Conservation (phyloP, 257 asterid species). For the Nemophila menziesii region DNA sequence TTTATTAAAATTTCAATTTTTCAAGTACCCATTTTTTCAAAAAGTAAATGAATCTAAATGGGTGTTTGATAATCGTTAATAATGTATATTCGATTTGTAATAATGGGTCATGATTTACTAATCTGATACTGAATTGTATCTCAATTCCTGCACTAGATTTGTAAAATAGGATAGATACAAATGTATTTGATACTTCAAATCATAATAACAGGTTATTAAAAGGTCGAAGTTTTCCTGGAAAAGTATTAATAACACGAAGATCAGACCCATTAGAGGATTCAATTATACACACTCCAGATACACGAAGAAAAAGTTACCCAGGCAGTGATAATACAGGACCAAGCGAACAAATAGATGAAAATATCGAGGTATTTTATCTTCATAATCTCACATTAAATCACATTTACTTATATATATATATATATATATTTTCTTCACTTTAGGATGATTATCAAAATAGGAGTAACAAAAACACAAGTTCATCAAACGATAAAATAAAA, state of each 20-base stretch:
- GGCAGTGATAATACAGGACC: slow-evolving; percentile 38
- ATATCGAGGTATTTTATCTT: slow-evolving; percentile 35
- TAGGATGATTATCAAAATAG: slow-evolving; percentile 55
- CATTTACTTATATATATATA: not conserved
- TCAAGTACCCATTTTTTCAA: not conserved
- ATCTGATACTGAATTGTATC: not conserved
- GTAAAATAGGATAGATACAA: not conserved
- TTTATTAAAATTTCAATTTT: not conserved
- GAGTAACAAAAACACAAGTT: slow-evolving; percentile 35
- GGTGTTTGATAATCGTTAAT: not conserved
- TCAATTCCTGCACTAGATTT: too few relatives aligned
- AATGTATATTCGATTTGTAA: not conserved
- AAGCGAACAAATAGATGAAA: slow-evolving; percentile 33
- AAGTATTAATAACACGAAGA: slow-evolving; percentile 63
- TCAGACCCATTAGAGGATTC: slow-evolving; percentile 53
- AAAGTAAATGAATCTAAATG: not conserved
- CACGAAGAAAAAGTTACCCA: slow-evolving; percentile 29
- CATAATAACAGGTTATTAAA: slow-evolving; percentile 83
- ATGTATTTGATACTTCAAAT: slow-evolving; percentile 10
- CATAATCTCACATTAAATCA: slow-evolving; percentile 3
- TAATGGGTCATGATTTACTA: not conserved
- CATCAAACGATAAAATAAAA: slow-evolving; percentile 37
- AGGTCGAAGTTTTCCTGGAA: slow-evolving; percentile 98
- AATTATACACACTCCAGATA: slow-evolving; percentile 45
- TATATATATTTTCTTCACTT: slow-evolving; percentile 13